Base-by-base conservation (phyloP, 495 filamentous ascomycete genomes). In the Corynascus novoguineensis region DNA sequence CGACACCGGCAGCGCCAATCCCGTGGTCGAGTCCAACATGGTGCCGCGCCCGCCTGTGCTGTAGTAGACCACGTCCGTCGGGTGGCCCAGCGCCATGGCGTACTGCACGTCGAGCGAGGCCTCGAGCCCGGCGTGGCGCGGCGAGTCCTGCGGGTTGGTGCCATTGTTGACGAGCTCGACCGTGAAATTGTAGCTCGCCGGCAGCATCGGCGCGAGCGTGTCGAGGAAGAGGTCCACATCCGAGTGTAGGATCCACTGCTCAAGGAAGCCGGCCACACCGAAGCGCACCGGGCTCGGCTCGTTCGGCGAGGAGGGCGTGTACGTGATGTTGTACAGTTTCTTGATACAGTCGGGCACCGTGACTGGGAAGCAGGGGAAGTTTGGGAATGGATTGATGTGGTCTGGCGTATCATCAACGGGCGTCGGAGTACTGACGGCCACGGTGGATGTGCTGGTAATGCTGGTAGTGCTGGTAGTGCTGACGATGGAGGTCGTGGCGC, bases 31-130 rank as follows among this genome's bases (percentile, higher is more conserved):
- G 5, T 81, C 76, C 1, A 85, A 68, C 54, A 84, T 74, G 5
- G 75, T 76, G 15, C 81, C 84, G 5, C 79, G 77, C 3, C 84
- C 84, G 1, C 75, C 84, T n/a, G 86, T 90, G 45, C 78, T 80
- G 65, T 85, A 90, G 67, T 80, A 88, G 1, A 75, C 79, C 11
- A 80, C 74, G 11, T 81, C 68, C 5, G 83, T 68, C 17, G 83
- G 80, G 55, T 84, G 81, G 12, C 77, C 81, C 41, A 91, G 65
- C 0, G 80, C 71, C 28, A 86, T 65, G 37, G 83, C 79, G 60
- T 89, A 90, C 59, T 92, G 83, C 2, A 89, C 75, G 58, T 89
- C 86, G 17, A 92, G 73, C 49, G 84, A 86, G 34, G 87, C 87
- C 67, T 93, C 89, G 17, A 74, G 66, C 55, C 73, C 72, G 17